phyloP scores from a whole-genome alignment of 2,329 filamentous ascomycete genomes.

The Diaporthe citriasiana region DNA sequence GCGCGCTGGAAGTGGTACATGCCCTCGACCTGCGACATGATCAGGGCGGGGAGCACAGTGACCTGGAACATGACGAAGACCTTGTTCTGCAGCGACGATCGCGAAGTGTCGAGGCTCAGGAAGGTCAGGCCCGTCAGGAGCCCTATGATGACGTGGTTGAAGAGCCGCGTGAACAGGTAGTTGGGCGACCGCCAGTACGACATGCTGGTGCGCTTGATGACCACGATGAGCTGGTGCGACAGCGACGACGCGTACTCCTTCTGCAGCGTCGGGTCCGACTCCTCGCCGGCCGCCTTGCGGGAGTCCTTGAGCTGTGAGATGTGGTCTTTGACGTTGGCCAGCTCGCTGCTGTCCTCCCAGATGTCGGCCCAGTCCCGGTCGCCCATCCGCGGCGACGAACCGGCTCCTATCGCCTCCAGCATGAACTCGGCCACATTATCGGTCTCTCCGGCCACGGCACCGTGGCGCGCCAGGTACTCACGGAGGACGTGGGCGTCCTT shows the following conservation, averaged over 20 bases:
- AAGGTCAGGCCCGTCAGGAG: slow-evolving; percentile 85
- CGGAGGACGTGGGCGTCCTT: slow-evolving; percentile 80
- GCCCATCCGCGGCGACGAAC: slow-evolving; percentile 79
- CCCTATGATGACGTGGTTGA: slow-evolving; percentile 85
- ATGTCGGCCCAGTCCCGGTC: slow-evolving; percentile 84
- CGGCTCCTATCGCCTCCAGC: slow-evolving; percentile 87
- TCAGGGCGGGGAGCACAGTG: slow-evolving; percentile 85
- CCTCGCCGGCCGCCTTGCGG: slow-evolving; percentile 59
- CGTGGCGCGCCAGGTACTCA: slow-evolving; percentile 71
- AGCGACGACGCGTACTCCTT: slow-evolving; percentile 88
- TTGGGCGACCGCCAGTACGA: slow-evolving; percentile 89
- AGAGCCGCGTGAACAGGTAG: slow-evolving; percentile 89
- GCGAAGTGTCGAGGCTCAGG: slow-evolving; percentile 81
- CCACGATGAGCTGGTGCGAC: slow-evolving; percentile 82
- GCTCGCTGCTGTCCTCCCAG: slow-evolving; percentile 81
- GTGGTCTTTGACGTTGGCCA: slow-evolving; percentile 74
- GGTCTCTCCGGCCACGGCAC: slow-evolving; percentile 69
- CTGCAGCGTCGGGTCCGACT: slow-evolving; percentile 68
- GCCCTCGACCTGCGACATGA: slow-evolving; percentile 86
- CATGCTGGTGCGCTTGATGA: slow-evolving; percentile 79
- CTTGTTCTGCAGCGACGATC: slow-evolving; percentile 83
- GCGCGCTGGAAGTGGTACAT: slow-evolving; percentile 86
- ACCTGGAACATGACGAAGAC: slow-evolving; percentile 94
- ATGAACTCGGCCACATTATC: slow-evolving; percentile 82
- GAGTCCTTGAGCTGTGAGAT: slow-evolving; percentile 77